Base-by-base conservation (phyloP, 2,329 filamentous ascomycete genomes). In the Epicoccum nigrum region DNA sequence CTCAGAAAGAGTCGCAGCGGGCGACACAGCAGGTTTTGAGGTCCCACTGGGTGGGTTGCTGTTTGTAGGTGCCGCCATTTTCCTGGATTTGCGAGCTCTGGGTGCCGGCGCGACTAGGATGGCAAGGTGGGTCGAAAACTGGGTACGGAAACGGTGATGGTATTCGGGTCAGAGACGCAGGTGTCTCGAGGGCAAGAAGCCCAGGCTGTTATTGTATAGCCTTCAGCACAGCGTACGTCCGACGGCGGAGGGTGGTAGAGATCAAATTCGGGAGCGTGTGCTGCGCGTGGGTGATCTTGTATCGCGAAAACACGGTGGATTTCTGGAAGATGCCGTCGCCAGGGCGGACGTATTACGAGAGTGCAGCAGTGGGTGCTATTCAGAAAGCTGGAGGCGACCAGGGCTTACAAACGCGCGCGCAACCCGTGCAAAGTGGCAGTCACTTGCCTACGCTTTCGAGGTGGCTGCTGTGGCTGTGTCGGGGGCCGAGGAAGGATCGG, bases 141-240 rank as follows among this genome's bases (percentile, higher is more conserved):
- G 53, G 27, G 48, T 35, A 42, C 37, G 20, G 25, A 37, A 25
- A 48, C 40, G 43, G 17, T 21, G 33, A 30, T 40, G 31, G 31
- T 20, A 45, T 33, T 44, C 40, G 51, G 51, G 51, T 60, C 44
- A 56, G 69, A 72, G 70, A 72, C 66, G 68, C 64, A 67, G 58
- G 69, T 70, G 70, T 72, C 70, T 72, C 70, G 59, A 59, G 69
- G 71, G 70, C 72, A 65, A 65, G 63, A 60, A 69, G 72, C 71
- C 71, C 71, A 67, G 68, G 55, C 39, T 60, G 59, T 67, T 70
- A 69, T 67, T 69, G 64, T 54, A 68, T 49, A 45, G 58, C 65
- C 60, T 69, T 66, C 71, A 74, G 70, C 70, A 71, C 65, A 56
- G 71, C 62, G 61, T 61, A 67, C 48, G 62, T 58, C 58, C 63